Percentiles rank a stretch among this genome's conserved stretches.
Conservation (phyloP, 2,329 filamentous ascomycete species). For the Ophiobolus disseminans region DNA sequence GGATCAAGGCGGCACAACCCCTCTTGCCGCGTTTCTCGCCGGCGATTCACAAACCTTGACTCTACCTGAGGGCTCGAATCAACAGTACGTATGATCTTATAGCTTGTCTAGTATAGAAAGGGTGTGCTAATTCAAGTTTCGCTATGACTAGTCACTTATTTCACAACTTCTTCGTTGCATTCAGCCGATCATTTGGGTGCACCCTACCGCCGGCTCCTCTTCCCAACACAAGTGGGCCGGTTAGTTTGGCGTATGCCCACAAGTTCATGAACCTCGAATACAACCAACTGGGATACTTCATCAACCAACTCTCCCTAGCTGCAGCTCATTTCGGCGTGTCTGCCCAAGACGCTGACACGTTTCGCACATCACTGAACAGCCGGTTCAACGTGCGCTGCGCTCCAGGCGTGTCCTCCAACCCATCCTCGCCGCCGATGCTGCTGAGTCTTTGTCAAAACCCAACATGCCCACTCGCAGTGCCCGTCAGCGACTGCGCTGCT, state of each 20-base stretch:
- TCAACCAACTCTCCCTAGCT: conserved; percentile 3
- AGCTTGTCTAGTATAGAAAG: neutral
- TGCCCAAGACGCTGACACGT: conserved; percentile 1
- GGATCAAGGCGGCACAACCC: conserved; percentile 4
- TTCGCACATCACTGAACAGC: conserved; percentile 2
- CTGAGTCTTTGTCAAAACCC: conserved; percentile 6
- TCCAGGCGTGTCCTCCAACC: conserved; percentile 1
- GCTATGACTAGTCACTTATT: conserved; percentile 1
- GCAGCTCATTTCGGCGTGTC: conserved; percentile 4
- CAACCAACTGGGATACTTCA: conserved; percentile 6
- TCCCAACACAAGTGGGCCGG: conserved; percentile 3
- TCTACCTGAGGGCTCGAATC: conserved; percentile 3
- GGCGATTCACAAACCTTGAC: neutral
- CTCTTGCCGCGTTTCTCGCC: conserved; percentile 4
- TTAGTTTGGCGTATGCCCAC: conserved; percentile 4
- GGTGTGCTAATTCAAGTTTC: neutral
- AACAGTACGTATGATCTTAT: conserved; percentile 2
- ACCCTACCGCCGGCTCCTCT: neutral
- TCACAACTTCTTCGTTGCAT: conserved; percentile 5
- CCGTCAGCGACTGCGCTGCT: conserved; percentile 3
- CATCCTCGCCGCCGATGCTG: neutral
- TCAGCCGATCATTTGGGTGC: conserved; percentile 5
- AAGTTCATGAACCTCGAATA: conserved; percentile 7
- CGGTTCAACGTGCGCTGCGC: conserved; percentile 4
- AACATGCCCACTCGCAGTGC: conserved; percentile 5